Conservation (phyloP, 1,139 yeast genomes). For the Magnusiomyces magnusii region DNA sequence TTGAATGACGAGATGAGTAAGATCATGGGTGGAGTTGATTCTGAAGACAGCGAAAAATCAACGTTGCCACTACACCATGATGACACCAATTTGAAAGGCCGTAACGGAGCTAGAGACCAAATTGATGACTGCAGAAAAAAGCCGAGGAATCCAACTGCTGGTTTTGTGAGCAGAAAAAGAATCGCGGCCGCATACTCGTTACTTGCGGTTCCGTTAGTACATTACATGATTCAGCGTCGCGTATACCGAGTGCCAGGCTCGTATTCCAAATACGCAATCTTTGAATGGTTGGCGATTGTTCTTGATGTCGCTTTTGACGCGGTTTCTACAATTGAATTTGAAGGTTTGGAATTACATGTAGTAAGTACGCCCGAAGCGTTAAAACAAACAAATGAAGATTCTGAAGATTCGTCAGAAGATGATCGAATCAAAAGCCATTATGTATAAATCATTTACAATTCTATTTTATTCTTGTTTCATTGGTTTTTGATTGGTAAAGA, state of each 20-base stretch:
- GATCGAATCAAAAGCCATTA: neutral
- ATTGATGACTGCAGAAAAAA: neutral
- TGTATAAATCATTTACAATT: neutral
- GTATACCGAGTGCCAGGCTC: slow-evolving; percentile 71
- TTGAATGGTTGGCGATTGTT: slow-evolving; percentile 69
- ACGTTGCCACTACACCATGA: neutral
- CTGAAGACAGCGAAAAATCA: neutral
- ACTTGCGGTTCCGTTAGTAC: slow-evolving; percentile 59
- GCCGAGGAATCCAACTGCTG: neutral
- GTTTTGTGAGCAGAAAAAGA: slow-evolving; percentile 31
- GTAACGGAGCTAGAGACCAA: neutral
- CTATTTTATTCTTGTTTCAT: too few relatives aligned
- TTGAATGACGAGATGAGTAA: neutral
- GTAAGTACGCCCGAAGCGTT: neutral
- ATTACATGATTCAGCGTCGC: slow-evolving; percentile 73
- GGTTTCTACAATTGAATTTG: slow-evolving; percentile 11
- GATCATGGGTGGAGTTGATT: neutral
- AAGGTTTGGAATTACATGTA: slow-evolving; percentile 10
- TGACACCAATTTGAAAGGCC: neutral
- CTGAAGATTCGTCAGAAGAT: too few relatives aligned
- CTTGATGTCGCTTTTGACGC: slow-evolving; percentile 65
- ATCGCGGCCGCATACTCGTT: slow-evolving; percentile 49
- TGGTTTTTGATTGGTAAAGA: neutral
- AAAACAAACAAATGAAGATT: too few relatives aligned
- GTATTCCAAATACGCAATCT: slow-evolving; percentile 70